phyloP scores from a whole-genome alignment of 257 asterid genomes.

The Solanum clarkiae region DNA sequence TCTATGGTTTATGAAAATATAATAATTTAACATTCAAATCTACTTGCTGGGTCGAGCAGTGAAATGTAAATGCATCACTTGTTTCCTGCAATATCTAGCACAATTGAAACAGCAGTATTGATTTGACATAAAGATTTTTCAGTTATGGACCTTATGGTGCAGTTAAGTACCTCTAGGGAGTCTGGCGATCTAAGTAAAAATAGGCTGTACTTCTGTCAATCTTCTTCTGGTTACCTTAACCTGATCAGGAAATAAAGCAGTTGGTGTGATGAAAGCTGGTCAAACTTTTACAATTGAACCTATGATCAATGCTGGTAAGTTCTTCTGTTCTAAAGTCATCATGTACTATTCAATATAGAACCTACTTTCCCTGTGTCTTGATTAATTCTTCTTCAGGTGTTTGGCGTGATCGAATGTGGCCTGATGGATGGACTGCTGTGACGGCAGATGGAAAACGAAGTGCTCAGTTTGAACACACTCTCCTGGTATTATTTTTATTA shows the following conservation, averaged over 20 bases:
- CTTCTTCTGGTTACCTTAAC: slow-evolving; percentile 31
- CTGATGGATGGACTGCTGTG: slow-evolving; percentile 97
- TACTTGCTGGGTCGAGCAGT: not conserved
- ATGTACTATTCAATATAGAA: not conserved
- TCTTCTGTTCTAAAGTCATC: not conserved
- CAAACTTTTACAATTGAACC: slow-evolving; percentile 97
- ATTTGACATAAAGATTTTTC: not conserved
- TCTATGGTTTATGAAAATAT: not conserved
- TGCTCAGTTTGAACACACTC: slow-evolving; percentile 94
- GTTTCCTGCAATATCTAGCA: not conserved
- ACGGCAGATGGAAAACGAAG: slow-evolving; percentile 95
- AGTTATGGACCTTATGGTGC: not conserved
- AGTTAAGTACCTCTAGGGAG: not conserved
- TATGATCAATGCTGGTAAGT: slow-evolving; percentile 76
- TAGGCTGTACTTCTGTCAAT: not conserved
- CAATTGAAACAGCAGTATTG: not conserved
- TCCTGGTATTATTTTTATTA: slow-evolving; percentile 38
- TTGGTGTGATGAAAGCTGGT: slow-evolving; percentile 94
- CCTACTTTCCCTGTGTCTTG: not conserved
- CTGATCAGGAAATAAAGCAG: slow-evolving; percentile 84
- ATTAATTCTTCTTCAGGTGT: slow-evolving; percentile 33
- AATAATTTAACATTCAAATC: not conserved
- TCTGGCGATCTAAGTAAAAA: not conserved
- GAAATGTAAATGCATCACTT: not conserved
- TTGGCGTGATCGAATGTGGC: slow-evolving; percentile 98